These are phyloP conservation scores for Drechslera avenae DNA, from an alignment of 2,329 filamentous ascomycete species.

Conservation along the genomic window DNA sequence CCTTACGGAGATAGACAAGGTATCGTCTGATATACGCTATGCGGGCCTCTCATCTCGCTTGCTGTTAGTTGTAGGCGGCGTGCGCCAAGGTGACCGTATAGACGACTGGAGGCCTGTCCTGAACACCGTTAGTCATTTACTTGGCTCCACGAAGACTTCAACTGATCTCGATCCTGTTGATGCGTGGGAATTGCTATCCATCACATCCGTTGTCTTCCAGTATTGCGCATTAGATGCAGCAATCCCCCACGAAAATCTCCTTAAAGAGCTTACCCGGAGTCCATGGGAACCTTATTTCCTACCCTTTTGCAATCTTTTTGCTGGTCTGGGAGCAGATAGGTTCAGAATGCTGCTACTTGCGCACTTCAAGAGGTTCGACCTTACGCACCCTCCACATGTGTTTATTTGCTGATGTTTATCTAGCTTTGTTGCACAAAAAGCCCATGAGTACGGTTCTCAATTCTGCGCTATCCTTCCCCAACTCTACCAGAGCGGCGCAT, in stretches of 20 bases:
- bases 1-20: constrained; percentile 33
- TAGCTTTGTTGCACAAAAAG: constrained; percentile 69
- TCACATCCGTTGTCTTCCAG: constrained; percentile 70
- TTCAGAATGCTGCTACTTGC: constrained; percentile 81
- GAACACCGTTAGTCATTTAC: constrained; percentile 43
- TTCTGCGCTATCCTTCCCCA: constrained; percentile 40
- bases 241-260: constrained; percentile 69
- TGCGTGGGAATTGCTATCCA: constrained; percentile 50
- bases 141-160: constrained; percentile 48
- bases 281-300: constrained; percentile 76
- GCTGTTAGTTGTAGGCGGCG: constrained; percentile 72
- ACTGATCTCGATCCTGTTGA: constrained; percentile 18
- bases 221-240: constrained; percentile 79
- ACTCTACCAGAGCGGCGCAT: constrained; percentile 29
- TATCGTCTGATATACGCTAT: constrained; percentile 53
- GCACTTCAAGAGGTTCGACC: constrained; percentile 76
- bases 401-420: constrained; percentile 23
- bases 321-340: constrained; percentile 71
- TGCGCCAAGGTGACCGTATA: constrained; percentile 80
- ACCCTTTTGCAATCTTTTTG: constrained; percentile 81
- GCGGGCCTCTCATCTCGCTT: constrained; percentile 51
- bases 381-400: not conserved
- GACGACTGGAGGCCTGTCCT: constrained; percentile 72
- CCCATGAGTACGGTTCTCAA: constrained; percentile 37
- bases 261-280: constrained; percentile 69